Conservation (phyloP, 768 basidiomycete species). For the Leccinum variicolor region DNA sequence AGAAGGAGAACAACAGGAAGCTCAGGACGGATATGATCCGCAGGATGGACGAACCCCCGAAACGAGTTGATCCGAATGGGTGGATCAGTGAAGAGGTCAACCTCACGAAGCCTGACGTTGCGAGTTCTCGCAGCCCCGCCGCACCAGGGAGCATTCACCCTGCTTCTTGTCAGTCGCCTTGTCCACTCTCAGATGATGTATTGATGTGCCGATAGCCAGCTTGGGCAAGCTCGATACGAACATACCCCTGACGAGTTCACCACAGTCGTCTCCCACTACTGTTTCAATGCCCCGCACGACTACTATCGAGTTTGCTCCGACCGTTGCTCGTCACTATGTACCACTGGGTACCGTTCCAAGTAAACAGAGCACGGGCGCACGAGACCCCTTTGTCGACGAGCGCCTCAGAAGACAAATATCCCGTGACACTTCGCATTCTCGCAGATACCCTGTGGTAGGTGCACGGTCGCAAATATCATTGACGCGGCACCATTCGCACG, state of each 20-base stretch:
- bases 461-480: constrained; percentile 13
- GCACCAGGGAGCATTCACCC: constrained; percentile 2
- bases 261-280: constrained; percentile 2
- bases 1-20: constrained; percentile 30
- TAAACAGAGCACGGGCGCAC: constrained; percentile 18
- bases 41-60: constrained; percentile 64
- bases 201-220: constrained; percentile 12
- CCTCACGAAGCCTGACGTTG: constrained; percentile 15
- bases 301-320: constrained; percentile 53
- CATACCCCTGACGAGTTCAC: not conserved
- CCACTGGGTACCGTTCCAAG: constrained; percentile 27
- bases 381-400: constrained; percentile 4
- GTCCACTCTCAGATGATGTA: not conserved
- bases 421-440: constrained; percentile 11
- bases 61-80: constrained; percentile 71
- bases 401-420: constrained; percentile 3
- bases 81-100: constrained; percentile 52
- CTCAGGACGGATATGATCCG: constrained; percentile 75
- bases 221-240: constrained; percentile 2
- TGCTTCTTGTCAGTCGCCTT: constrained; percentile 10
- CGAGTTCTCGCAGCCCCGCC: constrained; percentile 37
- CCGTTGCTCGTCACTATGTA: constrained; percentile 25
- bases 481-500: constrained; percentile 14
- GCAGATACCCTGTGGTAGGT: constrained; percentile 10
- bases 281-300: constrained; percentile 38